Conservation (phyloP, 768 basidiomycete genomes). For the Kwoniella sp. region DNA sequence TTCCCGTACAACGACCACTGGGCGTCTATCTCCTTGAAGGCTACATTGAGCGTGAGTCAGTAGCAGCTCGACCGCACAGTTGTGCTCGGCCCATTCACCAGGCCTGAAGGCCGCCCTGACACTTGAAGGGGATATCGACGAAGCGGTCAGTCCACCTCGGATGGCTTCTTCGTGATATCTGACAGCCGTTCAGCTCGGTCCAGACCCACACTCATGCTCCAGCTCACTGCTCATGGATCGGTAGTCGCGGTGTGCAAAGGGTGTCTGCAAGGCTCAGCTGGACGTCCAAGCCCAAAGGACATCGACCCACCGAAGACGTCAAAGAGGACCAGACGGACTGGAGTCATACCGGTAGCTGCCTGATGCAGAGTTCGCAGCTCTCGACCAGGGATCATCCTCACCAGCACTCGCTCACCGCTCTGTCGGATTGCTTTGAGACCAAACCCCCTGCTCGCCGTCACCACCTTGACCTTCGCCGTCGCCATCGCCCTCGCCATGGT, state of each 20-base stretch:
- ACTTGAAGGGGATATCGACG: slow-evolving; percentile 21
- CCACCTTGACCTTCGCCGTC: no score
- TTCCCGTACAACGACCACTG: slow-evolving; percentile 43
- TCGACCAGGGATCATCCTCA: no score
- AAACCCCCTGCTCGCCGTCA: no score
- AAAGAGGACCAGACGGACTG: slow-evolving; percentile 44
- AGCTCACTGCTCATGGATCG: slow-evolving; percentile 45
- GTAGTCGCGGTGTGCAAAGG: slow-evolving; percentile 42
- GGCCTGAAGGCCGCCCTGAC: slow-evolving; percentile 41
- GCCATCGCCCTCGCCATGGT: no score
- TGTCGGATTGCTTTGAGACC: no score
- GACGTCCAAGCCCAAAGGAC: no score
- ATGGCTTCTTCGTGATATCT: slow-evolving; percentile 47
- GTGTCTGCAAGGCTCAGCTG: slow-evolving; percentile 30
- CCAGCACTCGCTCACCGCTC: no score
- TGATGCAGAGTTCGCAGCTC: no score
- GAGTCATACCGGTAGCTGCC: no score
- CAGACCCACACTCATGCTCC: not conserved
- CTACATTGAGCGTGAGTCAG: slow-evolving; percentile 4
- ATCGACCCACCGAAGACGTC: slow-evolving; percentile 44
- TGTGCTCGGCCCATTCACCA: slow-evolving; percentile 18
- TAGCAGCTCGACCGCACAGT: not conserved
- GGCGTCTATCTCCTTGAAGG: slow-evolving; percentile 32
- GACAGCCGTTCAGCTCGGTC: not conserved
- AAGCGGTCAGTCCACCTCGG: slow-evolving; percentile 27